Evolutionary conservation across 768 basidiomycete genomes (phyloP).

Genomic region (Leccinum uliginosum): DNA sequence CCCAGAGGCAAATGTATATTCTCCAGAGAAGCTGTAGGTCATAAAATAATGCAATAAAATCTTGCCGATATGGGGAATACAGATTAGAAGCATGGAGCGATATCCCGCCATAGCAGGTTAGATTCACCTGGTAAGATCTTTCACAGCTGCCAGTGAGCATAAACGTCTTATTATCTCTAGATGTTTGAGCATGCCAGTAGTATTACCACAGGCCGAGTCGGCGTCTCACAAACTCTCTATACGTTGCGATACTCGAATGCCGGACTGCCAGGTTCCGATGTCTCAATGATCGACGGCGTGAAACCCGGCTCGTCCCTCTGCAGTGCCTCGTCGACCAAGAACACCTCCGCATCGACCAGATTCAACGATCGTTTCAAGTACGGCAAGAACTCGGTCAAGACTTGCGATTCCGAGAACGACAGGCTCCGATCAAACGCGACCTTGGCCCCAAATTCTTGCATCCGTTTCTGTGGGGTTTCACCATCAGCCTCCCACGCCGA

Average conservation of each 20-base stretch:
- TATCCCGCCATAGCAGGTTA: too few species aligned
- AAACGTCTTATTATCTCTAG: background rate
- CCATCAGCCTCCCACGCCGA: background rate
- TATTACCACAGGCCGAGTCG: background rate
- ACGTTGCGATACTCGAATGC: slow-evolving; percentile 88
- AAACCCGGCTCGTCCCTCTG: slow-evolving; percentile 53
- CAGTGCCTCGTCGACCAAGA: slow-evolving; percentile 65
- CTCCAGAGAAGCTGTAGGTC: background rate
- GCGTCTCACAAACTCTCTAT: slow-evolving; percentile 4
- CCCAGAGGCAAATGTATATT: background rate
- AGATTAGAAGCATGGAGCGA: background rate
- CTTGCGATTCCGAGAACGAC: slow-evolving; percentile 77
- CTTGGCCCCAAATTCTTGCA: slow-evolving; percentile 67
- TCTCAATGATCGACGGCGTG: slow-evolving; percentile 66
- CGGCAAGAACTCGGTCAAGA: slow-evolving; percentile 65
- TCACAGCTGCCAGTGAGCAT: too few species aligned
- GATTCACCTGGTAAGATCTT: too few species aligned
- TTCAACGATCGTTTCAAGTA: slow-evolving; percentile 78
- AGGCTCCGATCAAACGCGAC: slow-evolving; percentile 79
- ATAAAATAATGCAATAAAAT: background rate
- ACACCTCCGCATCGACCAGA: slow-evolving; percentile 65
- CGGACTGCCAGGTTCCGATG: slow-evolving; percentile 84
- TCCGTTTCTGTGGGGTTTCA: slow-evolving; percentile 68
- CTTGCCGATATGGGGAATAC: background rate
- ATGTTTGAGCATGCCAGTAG: too few species aligned